Percentiles rank a stretch among this genome's conserved stretches.
These are phyloP conservation scores for Xanthoceras sorbifolium DNA, from an alignment of 345 rosid species.

Conservation along the genomic window DNA sequence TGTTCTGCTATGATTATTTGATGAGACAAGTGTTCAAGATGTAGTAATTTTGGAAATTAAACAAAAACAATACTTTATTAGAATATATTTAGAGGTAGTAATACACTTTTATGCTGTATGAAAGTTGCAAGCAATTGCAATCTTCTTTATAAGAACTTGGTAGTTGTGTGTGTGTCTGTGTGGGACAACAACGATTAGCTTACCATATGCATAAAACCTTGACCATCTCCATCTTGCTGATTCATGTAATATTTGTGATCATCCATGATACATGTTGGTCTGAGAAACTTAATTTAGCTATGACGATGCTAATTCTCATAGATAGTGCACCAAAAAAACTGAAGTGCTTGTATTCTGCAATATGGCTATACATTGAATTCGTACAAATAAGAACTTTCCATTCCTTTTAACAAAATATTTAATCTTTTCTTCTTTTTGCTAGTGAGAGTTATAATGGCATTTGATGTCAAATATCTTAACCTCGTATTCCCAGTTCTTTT, in stretches of 20 bases:
- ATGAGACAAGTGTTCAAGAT: background rate
- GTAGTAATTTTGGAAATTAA: background rate
- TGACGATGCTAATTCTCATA: background rate
- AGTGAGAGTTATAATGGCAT: background rate
- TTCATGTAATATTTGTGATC: background rate
- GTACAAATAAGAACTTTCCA: background rate
- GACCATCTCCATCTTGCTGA: background rate
- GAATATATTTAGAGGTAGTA: background rate
- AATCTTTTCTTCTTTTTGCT: background rate
- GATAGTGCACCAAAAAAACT: background rate
- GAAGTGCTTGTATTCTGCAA: background rate
- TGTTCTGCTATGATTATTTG: background rate
- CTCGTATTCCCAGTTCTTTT: background rate
- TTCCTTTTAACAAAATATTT: background rate
- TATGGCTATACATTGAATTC: background rate
- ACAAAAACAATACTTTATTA: background rate
- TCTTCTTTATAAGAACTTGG: background rate
- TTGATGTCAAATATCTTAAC: background rate
- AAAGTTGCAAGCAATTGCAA: background rate
- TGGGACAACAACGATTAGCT: background rate
- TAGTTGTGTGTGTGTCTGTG: background rate
- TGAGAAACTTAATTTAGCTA: background rate
- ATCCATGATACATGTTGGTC: background rate
- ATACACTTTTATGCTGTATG: background rate
- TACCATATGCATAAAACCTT: background rate